A percentile compares a stretch with the other conserved stretches of the same genome.
Conservation (phyloP, 352 stramenopile species). For the Stephanocyclus meneghinianus region DNA sequence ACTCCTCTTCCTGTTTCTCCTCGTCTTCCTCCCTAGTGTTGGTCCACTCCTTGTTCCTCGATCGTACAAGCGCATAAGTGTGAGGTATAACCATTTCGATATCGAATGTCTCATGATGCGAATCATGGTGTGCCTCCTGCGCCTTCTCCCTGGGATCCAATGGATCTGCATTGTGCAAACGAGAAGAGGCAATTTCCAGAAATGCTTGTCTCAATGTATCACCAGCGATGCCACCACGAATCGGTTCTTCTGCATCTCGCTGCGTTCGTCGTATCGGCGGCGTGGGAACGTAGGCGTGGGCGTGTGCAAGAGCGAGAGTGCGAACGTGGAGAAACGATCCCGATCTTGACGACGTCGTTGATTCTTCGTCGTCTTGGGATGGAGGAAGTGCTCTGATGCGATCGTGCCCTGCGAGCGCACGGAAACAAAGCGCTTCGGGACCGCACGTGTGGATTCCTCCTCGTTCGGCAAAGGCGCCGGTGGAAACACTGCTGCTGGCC, state of each 20-base stretch:
- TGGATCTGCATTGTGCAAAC: background rate
- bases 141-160: too few species aligned
- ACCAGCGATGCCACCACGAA: too few species aligned
- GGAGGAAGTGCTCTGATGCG: background rate
- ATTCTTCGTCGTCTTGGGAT: background rate
- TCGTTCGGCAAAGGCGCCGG: background rate
- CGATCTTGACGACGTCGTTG: background rate
- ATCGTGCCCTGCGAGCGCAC: background rate
- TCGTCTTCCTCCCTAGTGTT: background rate
- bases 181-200: background rate
- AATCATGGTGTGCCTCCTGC: background rate
- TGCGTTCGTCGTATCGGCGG: slow-evolving; percentile 20
- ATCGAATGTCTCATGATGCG: background rate
- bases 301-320: slow-evolving; percentile 1
- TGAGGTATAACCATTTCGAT: too few species aligned
- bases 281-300: slow-evolving; percentile 35
- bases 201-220: background rate
- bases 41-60: background rate
- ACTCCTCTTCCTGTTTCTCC: too few species aligned
- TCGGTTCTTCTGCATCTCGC: background rate
- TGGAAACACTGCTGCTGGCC: background rate
- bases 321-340: background rate
- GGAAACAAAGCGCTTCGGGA: background rate
- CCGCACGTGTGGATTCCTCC: background rate
- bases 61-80: too few species aligned